Base-by-base conservation (phyloP, 2,329 filamentous ascomycete species). In the Pestalotiopsis sp. region DNA sequence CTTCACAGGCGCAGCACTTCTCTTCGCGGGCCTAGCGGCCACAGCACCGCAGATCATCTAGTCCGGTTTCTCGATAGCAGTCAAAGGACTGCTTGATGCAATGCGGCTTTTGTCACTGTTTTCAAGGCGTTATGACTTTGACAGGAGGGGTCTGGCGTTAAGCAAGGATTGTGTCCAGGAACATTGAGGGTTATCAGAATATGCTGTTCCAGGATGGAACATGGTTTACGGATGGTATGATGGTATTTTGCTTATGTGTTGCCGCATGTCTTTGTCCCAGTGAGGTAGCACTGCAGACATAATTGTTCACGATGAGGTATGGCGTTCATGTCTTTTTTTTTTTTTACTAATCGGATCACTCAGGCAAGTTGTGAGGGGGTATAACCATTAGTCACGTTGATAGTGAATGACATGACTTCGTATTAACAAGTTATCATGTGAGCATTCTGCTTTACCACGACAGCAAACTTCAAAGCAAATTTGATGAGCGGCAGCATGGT, bases 1-100 rank as follows among this genome's bases (percentile, higher is more conserved):
- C 11, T 36, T 75, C 20, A 68, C 78, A 4, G 77, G 77, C 27
- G 74, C 75, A 41, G 77, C 75, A 63, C 76, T 75, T 13, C 74
- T 72, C 11, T 61, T 72, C 12, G 68, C 69, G 25, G 68, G 65
- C 3, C 57, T 72, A 56, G 69, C 71, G 14, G 61, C 65, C 27
- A 71, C 68, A 4, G 70, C 70, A 14, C 70, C 70, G 17, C 59
- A 62, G 9, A 62, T 62, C 36, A 36, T 62, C 36, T 62, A 39
- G 38, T 39, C 11, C 11, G 14, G 4, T 9, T 52, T 52, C 17
- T 20, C 45, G 17, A 52, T n/a, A 9, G 31, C 31, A 36, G 17
- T 52, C 20, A 0, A 7, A 23, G 5, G 14, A 52, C 45, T 52
- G 45, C 7, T 36, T 6, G 31, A 11, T 9, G 6, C 7, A 36